Evolutionary conservation across 306 rosid species (phyloP), one percentile per base, ranked within the genome.

Genomic region (Lithocarpus polystachyus): DNA sequence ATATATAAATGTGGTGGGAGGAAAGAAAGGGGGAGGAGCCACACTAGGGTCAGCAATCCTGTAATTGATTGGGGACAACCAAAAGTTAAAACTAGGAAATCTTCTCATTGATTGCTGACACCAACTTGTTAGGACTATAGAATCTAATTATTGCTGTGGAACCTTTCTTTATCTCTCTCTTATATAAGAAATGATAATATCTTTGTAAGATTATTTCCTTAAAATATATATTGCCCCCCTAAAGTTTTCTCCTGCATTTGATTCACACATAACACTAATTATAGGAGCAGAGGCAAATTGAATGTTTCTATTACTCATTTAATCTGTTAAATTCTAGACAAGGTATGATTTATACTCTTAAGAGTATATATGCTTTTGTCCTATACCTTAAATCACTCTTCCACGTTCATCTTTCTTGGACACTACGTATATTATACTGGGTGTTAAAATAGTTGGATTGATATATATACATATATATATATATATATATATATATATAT

Each of bases 11-110:
- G 40, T 82, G 74, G 26, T 62, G 29, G 22, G 53, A 40, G 70
- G 56, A 70, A 11, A 48, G 56, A 73, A 45, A 6, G 7, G 5
- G 15, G 12, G 15, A 6, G 23, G 33, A 13, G 6, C 24, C 71
- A 9, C 20, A 31, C 24, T 6, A 31, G 15, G 4, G 20, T 65
- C 69, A 33, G 72, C 72, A 75, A 74, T 80, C 69, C 52, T 71
- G 68, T 75, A 78, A 71, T 62, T 83, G 76, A 80, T 64, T 56
- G 23, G 67, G 71, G 81, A 69, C 59, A 80, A 68, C 81, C 81
- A 60, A 82, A 86, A 86, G 85, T 75, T 59, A 75, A 83, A 76
- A 77, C 76, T 45, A 55, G 77, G 72, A 62, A 54, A 43, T 59
- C 33, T 77, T 26, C 83, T 60, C 74, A 83, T 80, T 61, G 29